Percentiles rank a stretch among this genome's conserved stretches.
These are phyloP conservation scores for Apiospora hydei DNA, from an alignment of 2,329 filamentous ascomycete genomes.

Conservation along the genomic window DNA sequence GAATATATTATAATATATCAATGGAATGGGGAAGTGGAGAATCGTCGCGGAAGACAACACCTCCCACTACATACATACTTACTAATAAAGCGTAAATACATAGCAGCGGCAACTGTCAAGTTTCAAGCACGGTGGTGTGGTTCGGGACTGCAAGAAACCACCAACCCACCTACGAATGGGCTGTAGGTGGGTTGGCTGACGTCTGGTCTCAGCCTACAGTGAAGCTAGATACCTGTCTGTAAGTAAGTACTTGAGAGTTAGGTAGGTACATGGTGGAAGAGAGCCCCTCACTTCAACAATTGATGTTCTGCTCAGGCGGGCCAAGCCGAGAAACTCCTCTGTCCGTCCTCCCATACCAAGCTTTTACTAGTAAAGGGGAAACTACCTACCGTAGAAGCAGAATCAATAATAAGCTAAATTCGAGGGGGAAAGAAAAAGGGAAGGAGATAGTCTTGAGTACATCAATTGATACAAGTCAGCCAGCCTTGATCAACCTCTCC, in stretches of 20 bases:
- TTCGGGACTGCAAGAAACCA: background rate
- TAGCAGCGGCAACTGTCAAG: background rate
- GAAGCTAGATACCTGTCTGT: background rate
- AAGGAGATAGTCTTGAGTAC: no score
- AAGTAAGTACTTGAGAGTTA: no score
- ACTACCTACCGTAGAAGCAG: no score
- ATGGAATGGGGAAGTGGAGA: background rate
- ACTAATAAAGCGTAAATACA: background rate
- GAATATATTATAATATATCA: background rate
- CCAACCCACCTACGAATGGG: background rate
- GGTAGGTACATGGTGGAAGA: background rate
- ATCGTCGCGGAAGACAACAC: background rate
- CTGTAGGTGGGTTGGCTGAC: background rate
- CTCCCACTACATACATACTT: no score
- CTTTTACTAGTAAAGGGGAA: background rate
- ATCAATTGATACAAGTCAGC: no score
- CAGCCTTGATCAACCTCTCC: background rate
- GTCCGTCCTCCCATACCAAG: slow-evolving; percentile 2
- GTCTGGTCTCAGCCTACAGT: background rate
- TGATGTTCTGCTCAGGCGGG: background rate
- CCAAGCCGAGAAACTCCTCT: slow-evolving; percentile 13
- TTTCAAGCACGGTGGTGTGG: slow-evolving; percentile 9
- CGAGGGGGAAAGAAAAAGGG: background rate
- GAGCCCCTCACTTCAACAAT: background rate
- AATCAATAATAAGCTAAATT: background rate